These are phyloP conservation scores for Cladosporium velox DNA, from an alignment of 2,329 filamentous ascomycete species.

Conservation along the genomic window DNA sequence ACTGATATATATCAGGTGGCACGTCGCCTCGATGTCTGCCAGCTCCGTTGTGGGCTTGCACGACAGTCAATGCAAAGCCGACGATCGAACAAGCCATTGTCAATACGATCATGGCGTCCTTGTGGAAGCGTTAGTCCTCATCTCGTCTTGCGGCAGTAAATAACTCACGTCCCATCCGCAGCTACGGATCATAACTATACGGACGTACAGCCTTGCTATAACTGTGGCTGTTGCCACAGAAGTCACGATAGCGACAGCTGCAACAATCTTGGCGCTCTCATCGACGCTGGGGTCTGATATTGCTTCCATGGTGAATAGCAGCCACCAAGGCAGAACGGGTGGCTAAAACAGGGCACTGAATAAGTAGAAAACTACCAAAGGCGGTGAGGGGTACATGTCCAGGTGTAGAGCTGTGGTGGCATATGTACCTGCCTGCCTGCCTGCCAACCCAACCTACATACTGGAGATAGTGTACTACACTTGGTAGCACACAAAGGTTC, in stretches of 20 bases:
- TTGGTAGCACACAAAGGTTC: background rate
- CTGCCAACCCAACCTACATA: background rate
- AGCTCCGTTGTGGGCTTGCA: slow-evolving; percentile 5
- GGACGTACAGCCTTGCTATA: background rate
- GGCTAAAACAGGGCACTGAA: background rate
- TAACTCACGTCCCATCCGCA: slow-evolving; percentile 8
- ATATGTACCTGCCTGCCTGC: background rate
- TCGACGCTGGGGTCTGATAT: background rate
- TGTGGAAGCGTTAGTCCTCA: background rate
- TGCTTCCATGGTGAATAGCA: background rate
- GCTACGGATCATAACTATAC: background rate
- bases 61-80: slow-evolving; percentile 4
- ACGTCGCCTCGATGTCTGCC: slow-evolving; percentile 1
- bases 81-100: slow-evolving; percentile 4
- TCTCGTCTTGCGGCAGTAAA: no score
- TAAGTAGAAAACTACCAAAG: background rate
- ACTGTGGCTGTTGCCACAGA: slow-evolving; percentile 1
- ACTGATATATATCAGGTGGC: slow-evolving; percentile 4
- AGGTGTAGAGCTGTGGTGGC: background rate
- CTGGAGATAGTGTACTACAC: background rate
- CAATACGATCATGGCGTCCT: background rate
- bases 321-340: background rate
- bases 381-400: background rate
- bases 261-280: background rate
- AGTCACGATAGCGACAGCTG: background rate